Conservation (phyloP, 2,329 filamentous ascomycete species). For the Neonectria neomacrospora region DNA sequence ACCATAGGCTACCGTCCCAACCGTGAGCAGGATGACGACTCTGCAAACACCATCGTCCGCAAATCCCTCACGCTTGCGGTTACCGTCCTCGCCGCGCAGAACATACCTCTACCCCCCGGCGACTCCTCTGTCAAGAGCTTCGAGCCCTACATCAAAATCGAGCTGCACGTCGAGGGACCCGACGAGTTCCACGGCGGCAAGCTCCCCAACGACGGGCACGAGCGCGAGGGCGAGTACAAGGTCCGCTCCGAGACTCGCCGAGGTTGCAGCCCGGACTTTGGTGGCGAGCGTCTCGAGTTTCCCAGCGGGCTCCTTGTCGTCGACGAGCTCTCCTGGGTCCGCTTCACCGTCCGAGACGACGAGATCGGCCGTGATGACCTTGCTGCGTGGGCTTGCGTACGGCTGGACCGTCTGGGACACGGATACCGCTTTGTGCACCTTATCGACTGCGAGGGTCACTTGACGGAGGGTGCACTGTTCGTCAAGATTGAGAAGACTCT, state of each 20-base stretch:
- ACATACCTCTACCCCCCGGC: conserved; percentile 72
- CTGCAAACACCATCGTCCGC: conserved; percentile 54
- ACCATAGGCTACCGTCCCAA: conserved; percentile 48
- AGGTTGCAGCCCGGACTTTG: conserved; percentile 72
- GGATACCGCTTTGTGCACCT: conserved; percentile 85
- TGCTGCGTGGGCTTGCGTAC: conserved; percentile 88
- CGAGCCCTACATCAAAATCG: conserved; percentile 83
- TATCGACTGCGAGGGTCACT: conserved; percentile 73
- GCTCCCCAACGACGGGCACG: conserved; percentile 54
- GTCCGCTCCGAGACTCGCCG: conserved; percentile 67
- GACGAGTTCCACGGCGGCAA: conserved; percentile 54
- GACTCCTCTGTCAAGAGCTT: conserved; percentile 67
- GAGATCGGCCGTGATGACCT: conserved; percentile 82
- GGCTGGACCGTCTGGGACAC: conserved; percentile 80
- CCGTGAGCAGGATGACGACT: conserved; percentile 33
- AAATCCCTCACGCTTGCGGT: conserved; percentile 76
- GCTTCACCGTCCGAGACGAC: conserved; percentile 90
- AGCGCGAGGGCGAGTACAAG: conserved; percentile 62
- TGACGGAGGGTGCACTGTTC: conserved; percentile 76
- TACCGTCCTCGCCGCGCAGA: conserved; percentile 80
- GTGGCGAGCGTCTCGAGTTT: conserved; percentile 68
- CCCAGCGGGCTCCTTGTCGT: conserved; percentile 65
- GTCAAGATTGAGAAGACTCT: conserved; percentile 76
- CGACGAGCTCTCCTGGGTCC: conserved; percentile 77
- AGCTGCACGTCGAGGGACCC: conserved; percentile 82